Percentiles rank a stretch among this genome's conserved stretches.
These are phyloP conservation scores for Crithidia fasciculata DNA, from an alignment of 208 protist genomes.

Conservation along the genomic window DNA sequence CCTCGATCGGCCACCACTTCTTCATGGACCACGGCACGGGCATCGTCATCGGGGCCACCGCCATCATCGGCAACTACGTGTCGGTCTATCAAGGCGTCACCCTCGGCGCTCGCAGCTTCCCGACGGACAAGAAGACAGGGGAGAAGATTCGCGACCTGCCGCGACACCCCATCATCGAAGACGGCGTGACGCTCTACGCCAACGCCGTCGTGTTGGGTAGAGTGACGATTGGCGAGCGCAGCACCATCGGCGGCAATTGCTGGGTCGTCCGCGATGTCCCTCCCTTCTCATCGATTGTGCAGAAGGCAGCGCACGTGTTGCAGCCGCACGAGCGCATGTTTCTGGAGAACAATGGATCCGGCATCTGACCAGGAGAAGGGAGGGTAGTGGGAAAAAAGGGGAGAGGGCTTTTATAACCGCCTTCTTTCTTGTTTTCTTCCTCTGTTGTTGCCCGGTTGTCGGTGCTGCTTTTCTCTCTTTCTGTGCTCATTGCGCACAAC, in stretches of 20 bases:
- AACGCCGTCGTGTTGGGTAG: constrained; percentile 82
- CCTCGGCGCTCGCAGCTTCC: constrained; percentile 80
- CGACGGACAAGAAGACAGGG: constrained; percentile 57
- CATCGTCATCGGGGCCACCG: constrained; percentile 88
- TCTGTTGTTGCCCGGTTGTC: no score
- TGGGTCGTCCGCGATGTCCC: constrained; percentile 66
- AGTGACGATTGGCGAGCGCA: constrained; percentile 76
- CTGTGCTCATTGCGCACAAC: no score
- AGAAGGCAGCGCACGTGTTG: constrained; percentile 45
- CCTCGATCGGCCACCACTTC: constrained; percentile 82
- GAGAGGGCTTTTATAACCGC: no score
- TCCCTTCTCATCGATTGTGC: constrained; percentile 56
- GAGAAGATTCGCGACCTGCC: constrained; percentile 57
- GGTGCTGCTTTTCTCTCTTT: no score
- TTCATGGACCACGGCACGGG: constrained; percentile 93
- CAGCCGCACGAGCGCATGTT: constrained; percentile 54
- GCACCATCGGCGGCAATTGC: constrained; percentile 78
- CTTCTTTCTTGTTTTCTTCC: no score
- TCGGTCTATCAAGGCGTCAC: constrained; percentile 89
- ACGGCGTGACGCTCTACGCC: constrained; percentile 84
- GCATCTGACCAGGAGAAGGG: constrained; percentile 31
- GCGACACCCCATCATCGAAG: constrained; percentile 88
- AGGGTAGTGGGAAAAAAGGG: no score
- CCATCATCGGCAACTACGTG: constrained; percentile 82
- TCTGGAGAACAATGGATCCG: constrained; percentile 56